These are phyloP conservation scores for Dipteronia sinensis DNA, from an alignment of 345 rosid genomes.

Conservation along the genomic window DNA sequence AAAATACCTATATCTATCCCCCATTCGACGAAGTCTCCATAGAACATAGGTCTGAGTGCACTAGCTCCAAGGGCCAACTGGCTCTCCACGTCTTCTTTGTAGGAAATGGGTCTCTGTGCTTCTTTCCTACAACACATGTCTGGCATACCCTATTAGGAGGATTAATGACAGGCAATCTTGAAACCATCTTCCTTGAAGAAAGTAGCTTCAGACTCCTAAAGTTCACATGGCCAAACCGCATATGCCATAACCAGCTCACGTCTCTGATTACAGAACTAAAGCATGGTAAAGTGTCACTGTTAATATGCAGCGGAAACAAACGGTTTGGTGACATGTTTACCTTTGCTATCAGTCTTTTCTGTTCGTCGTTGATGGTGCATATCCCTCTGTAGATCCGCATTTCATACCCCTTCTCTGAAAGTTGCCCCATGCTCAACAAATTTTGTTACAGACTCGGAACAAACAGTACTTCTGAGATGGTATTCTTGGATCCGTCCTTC, in stretches of 20 bases:
- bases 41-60: not conserved
- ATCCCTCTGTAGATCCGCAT: not conserved
- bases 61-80: too few relatives aligned
- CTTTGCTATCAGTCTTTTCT: not conserved
- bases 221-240: not conserved
- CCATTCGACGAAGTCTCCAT: not conserved
- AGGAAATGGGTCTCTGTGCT: not conserved
- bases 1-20: not conserved
- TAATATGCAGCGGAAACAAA: not conserved
- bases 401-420: too few relatives aligned
- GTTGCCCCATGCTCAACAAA: too few relatives aligned
- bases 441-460: not conserved
- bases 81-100: too few relatives aligned
- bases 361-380: not conserved
- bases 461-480: not conserved
- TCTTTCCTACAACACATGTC: conserved; percentile 1
- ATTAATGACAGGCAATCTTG: not conserved
- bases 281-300: not conserved
- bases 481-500: not conserved
- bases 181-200: not conserved
- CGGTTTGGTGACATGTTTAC: too few relatives aligned
- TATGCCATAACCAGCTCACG: not conserved
- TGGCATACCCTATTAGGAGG: not conserved
- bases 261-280: not conserved
- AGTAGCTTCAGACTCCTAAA: not conserved